Evolutionary conservation across 768 basidiomycete species (phyloP).

Genomic region (Russula lepida): DNA sequence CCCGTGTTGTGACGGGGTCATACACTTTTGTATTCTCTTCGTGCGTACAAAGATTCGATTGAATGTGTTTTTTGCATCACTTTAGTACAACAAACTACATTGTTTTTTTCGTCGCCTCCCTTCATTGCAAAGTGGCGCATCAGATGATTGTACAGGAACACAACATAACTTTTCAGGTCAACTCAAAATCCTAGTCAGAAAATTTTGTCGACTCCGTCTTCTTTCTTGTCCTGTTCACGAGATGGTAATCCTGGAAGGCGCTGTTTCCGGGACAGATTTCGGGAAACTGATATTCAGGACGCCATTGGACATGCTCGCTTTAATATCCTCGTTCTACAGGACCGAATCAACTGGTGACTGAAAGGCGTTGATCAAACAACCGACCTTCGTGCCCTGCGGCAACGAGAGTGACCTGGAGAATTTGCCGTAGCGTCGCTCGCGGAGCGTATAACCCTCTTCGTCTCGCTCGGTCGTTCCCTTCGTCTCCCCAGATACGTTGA

Average conservation of each 20-base stretch:
- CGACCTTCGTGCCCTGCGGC: conserved; percentile 21
- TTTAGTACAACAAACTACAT: not conserved
- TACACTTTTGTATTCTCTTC: not conserved
- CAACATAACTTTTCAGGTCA: not conserved
- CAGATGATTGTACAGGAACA: not conserved
- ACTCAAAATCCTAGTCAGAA: not conserved
- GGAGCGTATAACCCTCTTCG: conserved; percentile 30
- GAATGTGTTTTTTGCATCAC: not conserved
- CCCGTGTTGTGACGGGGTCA: too few relatives aligned
- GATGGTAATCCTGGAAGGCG: conserved; percentile 10
- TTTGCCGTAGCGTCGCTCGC: conserved; percentile 27
- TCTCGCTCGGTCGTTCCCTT: conserved; percentile 29
- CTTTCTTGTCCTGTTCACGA: not conserved
- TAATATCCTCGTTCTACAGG: conserved; percentile 25
- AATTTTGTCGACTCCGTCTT: not conserved
- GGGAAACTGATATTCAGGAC: conserved; percentile 27
- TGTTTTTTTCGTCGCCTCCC: too few relatives aligned
- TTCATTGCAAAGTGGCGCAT: not conserved
- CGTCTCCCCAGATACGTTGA: conserved; percentile 45
- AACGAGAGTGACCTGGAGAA: conserved; percentile 25
- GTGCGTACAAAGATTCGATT: not conserved
- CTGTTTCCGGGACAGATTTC: conserved; percentile 12
- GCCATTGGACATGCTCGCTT: conserved; percentile 27
- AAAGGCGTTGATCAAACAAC: not conserved
- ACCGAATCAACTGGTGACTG: not conserved